These are phyloP conservation scores for Leucosporidium yakuticum DNA, from an alignment of 768 basidiomycete species.

Conservation along the genomic window DNA sequence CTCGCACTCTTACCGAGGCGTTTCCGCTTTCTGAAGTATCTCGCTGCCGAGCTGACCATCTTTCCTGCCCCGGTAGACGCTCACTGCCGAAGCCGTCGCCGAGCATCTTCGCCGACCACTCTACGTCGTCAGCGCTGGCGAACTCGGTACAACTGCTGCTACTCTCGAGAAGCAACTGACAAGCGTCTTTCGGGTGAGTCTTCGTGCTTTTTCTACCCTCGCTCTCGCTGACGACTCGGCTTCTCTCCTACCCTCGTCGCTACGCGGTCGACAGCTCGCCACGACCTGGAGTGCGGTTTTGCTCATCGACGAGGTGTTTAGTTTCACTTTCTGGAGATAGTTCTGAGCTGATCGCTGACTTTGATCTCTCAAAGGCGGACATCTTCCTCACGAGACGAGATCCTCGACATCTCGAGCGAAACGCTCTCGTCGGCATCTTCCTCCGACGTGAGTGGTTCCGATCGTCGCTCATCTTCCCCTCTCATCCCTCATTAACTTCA, in stretches of 20 bases:
- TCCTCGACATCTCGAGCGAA: constrained; percentile 3
- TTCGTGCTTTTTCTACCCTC: neutral
- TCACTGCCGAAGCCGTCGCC: constrained; percentile 29
- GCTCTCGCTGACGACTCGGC: neutral
- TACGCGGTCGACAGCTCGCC: constrained; percentile 7
- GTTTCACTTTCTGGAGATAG: too few relatives aligned
- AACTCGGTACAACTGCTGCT: constrained; percentile 7
- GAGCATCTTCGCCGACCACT: constrained; percentile 29
- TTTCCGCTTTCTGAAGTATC: neutral
- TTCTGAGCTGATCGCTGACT: too few relatives aligned
- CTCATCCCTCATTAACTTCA: too few relatives aligned
- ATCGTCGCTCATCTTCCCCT: too few relatives aligned
- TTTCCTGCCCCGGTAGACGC: constrained; percentile 1
- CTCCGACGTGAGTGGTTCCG: neutral
- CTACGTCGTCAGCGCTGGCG: constrained; percentile 14
- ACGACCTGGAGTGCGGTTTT: constrained; percentile 13
- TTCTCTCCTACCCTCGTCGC: too few relatives aligned
- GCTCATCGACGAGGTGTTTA: constrained; percentile 16
- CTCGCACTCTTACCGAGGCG: neutral
- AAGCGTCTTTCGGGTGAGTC: constrained; percentile 5
- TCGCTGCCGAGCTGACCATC: too few relatives aligned
- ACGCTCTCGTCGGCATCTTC: constrained; percentile 10
- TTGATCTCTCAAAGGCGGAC: constrained; percentile 2
- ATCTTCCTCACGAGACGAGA: constrained; percentile 12
- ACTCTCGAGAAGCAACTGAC: constrained; percentile 9